Base-by-base conservation (phyloP, 2,329 filamentous ascomycete species). In the Didymella pinodella region DNA sequence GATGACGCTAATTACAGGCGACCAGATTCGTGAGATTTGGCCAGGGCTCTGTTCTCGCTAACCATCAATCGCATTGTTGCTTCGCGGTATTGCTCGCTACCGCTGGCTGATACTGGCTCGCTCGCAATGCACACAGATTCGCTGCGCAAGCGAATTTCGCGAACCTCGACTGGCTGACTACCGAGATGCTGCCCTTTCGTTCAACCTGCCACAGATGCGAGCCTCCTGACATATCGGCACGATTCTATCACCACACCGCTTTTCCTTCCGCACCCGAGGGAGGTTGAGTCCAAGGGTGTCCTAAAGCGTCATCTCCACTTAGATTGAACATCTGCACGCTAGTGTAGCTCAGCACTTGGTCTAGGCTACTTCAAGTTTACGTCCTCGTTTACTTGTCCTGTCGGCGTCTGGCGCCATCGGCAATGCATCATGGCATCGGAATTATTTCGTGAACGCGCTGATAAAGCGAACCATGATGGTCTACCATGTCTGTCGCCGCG, bases 381-480 rank as follows among this genome's bases (percentile, higher is more conserved):
- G 48, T 22, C 7, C 14, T 40, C 29, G 28, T 25, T 20, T 32
- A n/a, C 52, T 55, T 62, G 32, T 49, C 49, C 11, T 3, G 38
- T 32, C 20, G 18, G 41, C 43, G 65, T 16, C 63, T 65, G 53
- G 65, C 38, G 38, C 16, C 32, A 57, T 62, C 57, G 57, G 55
- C 64, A 61, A 62, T 26, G 59, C 64, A 60, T 57, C 58, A 62
- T 56, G 18, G 38, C 25, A 50, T 62, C 53, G 63, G 62, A 56
- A 54, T 57, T 62, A 60, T 57, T 59, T 62, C 32, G 49, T 34
- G 38, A 44, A 52, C 47, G 53, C 45, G 45, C 54, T 59, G 64
- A 61, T 59, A 65, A 65, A n/a, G 61, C 55, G 55, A 32, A 68
- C 61, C 65, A 48, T 64, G 62, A 66, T 66, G 62, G 66, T 46